Conservation (phyloP, 345 rosid genomes). For the Arabis hirsuta region DNA sequence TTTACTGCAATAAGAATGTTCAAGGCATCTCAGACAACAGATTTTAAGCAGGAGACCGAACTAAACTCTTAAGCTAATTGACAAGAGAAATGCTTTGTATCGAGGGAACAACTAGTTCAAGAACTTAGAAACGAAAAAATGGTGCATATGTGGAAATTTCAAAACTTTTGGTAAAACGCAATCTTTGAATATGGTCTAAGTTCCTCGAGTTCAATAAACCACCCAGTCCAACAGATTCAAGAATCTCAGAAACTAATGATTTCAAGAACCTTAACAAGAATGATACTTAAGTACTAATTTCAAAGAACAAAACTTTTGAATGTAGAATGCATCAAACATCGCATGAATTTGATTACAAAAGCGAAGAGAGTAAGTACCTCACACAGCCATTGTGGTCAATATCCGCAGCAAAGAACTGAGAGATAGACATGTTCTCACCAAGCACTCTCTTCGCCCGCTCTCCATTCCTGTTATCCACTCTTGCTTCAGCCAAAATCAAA, state of each 20-base stretch:
- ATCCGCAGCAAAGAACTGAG: constrained; percentile 89
- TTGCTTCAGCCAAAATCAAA: constrained; percentile 79
- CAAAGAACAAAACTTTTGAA: background rate
- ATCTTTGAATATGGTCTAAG: background rate
- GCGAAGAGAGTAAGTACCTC: constrained; percentile 50
- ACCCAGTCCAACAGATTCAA: background rate
- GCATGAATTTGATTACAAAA: background rate
- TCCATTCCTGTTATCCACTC: constrained; percentile 90
- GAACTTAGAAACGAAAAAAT: no score
- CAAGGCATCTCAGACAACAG: background rate
- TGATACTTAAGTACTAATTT: background rate
- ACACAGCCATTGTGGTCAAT: constrained; percentile 80
- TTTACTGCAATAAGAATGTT: constrained; percentile 50
- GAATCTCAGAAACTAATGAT: background rate
- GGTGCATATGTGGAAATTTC: background rate
- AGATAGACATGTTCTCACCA: constrained; percentile 76
- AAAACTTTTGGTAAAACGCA: background rate
- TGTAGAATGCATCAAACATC: background rate
- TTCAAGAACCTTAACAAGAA: constrained; percentile 10
- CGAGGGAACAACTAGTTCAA: background rate
- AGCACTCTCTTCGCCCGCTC: constrained; percentile 77
- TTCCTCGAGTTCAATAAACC: constrained; percentile 2
- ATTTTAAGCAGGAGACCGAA: no score
- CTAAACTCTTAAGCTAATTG: background rate
- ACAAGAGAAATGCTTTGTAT: background rate